Percentiles rank a stretch among this genome's conserved stretches.
Evolutionary conservation across 371 early-diverging fungal genomes (phyloP).

Genomic region (Mucor plumbeus): DNA sequence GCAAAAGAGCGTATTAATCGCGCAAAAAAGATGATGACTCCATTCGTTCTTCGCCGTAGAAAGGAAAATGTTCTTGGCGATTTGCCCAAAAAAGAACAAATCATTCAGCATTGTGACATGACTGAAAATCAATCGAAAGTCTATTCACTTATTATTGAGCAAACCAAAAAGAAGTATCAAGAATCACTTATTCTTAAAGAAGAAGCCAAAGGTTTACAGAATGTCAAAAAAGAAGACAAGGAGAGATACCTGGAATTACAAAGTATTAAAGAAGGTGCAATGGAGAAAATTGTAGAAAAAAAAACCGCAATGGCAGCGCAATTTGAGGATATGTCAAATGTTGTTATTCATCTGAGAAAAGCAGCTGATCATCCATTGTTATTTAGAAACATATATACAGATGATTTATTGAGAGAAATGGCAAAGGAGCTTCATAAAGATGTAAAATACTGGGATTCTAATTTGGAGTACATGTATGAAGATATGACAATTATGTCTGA

Average conservation of each 20-base stretch:
- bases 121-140: constrained; percentile 44
- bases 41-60: constrained; percentile 79
- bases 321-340: constrained; percentile 57
- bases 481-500: constrained; percentile 89
- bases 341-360: constrained; percentile 85
- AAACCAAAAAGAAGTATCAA: constrained; percentile 37
- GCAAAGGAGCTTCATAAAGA: constrained; percentile 63
- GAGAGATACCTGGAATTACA: too few species aligned
- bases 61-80: constrained; percentile 75
- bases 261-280: too few species aligned
- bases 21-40: constrained; percentile 79
- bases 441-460: constrained; percentile 67
- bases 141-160: constrained; percentile 47
- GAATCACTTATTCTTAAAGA: too few species aligned
- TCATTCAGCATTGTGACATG: constrained; percentile 55
- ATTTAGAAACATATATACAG: constrained; percentile 69
- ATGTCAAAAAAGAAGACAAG: too few species aligned
- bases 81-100: constrained; percentile 66
- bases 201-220: too few species aligned
- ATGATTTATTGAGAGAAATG: constrained; percentile 64
- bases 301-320: constrained; percentile 24
- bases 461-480: constrained; percentile 76
- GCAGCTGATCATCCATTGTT: constrained; percentile 87
- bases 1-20: constrained; percentile 66
- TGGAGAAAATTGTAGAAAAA: constrained; percentile 16